phyloP scores from a whole-genome alignment of 169 alveolate genomes.

The Plasmodium cynomolgi region DNA sequence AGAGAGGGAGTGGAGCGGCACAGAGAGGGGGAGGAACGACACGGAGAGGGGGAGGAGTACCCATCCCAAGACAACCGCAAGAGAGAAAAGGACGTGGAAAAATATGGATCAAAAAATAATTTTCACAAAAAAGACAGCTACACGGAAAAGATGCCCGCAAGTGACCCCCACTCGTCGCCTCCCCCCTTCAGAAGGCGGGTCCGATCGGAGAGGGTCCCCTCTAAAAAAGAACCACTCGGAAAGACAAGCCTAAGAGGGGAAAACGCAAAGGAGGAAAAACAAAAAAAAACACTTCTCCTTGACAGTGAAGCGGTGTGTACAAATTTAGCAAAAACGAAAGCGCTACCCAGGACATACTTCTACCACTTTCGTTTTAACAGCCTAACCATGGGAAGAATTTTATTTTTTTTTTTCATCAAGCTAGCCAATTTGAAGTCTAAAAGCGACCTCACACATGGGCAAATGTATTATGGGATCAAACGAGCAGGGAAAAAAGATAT shows the following conservation, averaged over 20 bases:
- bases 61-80: neutral
- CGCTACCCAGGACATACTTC: neutral
- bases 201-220: neutral
- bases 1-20: neutral
- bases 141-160: neutral
- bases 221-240: neutral
- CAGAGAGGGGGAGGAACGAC: neutral
- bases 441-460: conserved; percentile 26
- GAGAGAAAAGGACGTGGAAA: neutral
- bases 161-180: neutral
- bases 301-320: neutral
- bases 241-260: neutral
- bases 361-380: conserved; percentile 22
- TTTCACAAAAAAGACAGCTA: neutral
- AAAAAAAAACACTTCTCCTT: neutral
- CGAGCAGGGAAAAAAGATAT: conserved; percentile 27
- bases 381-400: conserved; percentile 24
- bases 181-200: neutral
- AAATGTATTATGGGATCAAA: conserved; percentile 68
- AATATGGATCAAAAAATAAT: neutral
- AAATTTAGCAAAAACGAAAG: neutral
- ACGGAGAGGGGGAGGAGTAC: neutral
- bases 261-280: neutral
- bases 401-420: conserved; percentile 48
- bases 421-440: conserved; percentile 29